These are phyloP conservation scores for Spathaspora gorwiae DNA, from an alignment of 805 yeast genomes.

Conservation along the genomic window DNA sequence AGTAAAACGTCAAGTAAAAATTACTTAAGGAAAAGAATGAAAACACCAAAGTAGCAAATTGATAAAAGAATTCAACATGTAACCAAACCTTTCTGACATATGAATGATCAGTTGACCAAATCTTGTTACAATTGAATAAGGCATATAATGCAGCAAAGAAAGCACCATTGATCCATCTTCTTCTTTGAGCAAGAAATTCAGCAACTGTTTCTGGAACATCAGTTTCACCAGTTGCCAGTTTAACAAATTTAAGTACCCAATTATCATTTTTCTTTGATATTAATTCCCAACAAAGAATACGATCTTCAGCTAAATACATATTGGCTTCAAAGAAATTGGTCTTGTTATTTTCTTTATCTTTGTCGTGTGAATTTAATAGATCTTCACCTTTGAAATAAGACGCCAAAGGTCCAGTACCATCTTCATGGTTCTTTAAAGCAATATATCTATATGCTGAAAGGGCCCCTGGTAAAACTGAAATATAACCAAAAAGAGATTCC, in stretches of 20 bases:
- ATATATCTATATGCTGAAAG: slow-evolving; percentile 88
- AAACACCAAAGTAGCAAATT: slow-evolving; percentile 71
- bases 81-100: slow-evolving; percentile 62
- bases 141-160: slow-evolving; percentile 92
- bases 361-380: slow-evolving; percentile 25
- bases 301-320: slow-evolving; percentile 96
- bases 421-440: slow-evolving; percentile 78
- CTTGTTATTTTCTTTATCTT: slow-evolving; percentile 30
- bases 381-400: slow-evolving; percentile 90
- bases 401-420: slow-evolving; percentile 87
- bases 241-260: slow-evolving; percentile 90
- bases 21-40: slow-evolving; percentile 91
- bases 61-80: slow-evolving; percentile 78
- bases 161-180: slow-evolving; percentile 97
- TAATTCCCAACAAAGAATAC: slow-evolving; percentile 93
- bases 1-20: slow-evolving; percentile 87
- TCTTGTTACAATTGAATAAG: slow-evolving; percentile 65
- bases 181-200: slow-evolving; percentile 84
- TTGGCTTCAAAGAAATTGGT: slow-evolving; percentile 90
- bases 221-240: slow-evolving; percentile 91
- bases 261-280: slow-evolving; percentile 78
- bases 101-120: slow-evolving; percentile 79
- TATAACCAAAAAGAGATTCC: slow-evolving; percentile 89
- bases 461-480: slow-evolving; percentile 93
- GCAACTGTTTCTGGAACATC: slow-evolving; percentile 89